Evolutionary conservation across 352 stramenopile genomes (phyloP), one percentile per base, ranked within the genome.

Genomic region (Phytophthora sp.): DNA sequence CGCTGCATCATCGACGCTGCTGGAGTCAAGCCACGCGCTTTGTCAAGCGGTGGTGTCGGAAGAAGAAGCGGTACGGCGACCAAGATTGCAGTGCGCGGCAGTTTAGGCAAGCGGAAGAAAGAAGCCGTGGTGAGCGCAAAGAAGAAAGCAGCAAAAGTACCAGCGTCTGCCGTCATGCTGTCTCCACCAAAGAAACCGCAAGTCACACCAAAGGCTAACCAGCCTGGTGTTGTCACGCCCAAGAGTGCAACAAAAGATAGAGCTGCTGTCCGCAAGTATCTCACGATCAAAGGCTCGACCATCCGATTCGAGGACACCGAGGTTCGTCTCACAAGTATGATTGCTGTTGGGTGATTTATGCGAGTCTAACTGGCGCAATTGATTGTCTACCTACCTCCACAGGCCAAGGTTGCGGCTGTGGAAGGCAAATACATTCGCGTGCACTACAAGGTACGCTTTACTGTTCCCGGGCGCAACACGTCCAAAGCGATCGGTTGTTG

Each of bases 401-500:
- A 92, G 82, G 85, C 81, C 3, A 86, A 82, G 44, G 69, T 94
- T 20, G 77, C 69, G 2, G 83, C 82, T 1, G 76, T 95, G 5
- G 75, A 92, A 32, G 84, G 84, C 65, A 86, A 87, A 28, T 89
- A 82, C 38, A 80, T 93, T 51, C 84, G 86, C 13, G 64, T 95
- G 7, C 86, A 92, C 41, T 92, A 93, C 69, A 93, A 93, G 66
- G 83, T 88, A 63, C 35, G 32, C 5, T n/a, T n/a, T n/a, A n/a
- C n/a, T n/a, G n/a, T n/a, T n/a, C n/a, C n/a, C n/a, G n/a, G n/a
- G n/a, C n/a, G n/a, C n/a, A n/a, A n/a, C n/a, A n/a, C n/a, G n/a
- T n/a, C n/a, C n/a, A n/a, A n/a, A n/a, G n/a, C 12, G 17, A 42
- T 42, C 35, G n/a, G n/a, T n/a, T n/a, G n/a, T n/a, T 42, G 9